Evolutionary conservation across 495 filamentous ascomycete species (phyloP), one percentile per base, ranked within the genome.

Genomic region (Hapsidospora chrysogenum): DNA sequence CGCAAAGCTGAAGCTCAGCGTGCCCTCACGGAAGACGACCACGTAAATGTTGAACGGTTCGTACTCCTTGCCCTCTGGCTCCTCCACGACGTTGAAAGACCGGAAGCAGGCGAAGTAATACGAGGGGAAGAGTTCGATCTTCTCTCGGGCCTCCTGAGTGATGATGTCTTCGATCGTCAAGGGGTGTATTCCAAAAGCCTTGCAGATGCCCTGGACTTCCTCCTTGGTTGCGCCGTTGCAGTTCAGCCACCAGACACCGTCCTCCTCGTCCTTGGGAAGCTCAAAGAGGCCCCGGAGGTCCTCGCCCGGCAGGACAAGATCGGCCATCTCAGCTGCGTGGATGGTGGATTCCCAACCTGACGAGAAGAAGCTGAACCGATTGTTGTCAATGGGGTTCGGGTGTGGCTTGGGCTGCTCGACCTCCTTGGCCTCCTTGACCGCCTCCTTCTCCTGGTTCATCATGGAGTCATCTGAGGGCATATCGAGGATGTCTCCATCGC

Each of bases 51-150:
- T 92, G 51, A 92, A 79, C 0, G 92, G 87, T 36, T 93, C 81
- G 49, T 89, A 70, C 45, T 94, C 86, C 41, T 65, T 76, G 41
- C 79, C 76, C 45, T 92, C 85, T 43, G 75, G 59, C 40, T 85
- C 83, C 26, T 63, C 60, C 13, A 59, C 58, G 2, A 64, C 52
- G 40, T 69, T 79, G 56, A 95, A 97, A 1, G 84, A 92, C 19
- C 87, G 76, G 68, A 96, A 97, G 52, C 81, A 92, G 34, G 93
- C 84, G 48, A 97, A 92, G 50, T 97, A 97, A 62, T 97, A 97
- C 31, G 82, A 78, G 18, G 83, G 78, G 60, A 97, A 97, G 21
- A 97, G 73, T 53, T 97, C 89, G 22, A 97, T 92, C 60, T 97
- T 97, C 60, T 97, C 87, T 16, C 87, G 84, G 11, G 85, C 76